Evolutionary conservation across 1,284 basidiomycete genomes (phyloP).

Genomic region (Sporisorium iseilematis-ciliati): DNA sequence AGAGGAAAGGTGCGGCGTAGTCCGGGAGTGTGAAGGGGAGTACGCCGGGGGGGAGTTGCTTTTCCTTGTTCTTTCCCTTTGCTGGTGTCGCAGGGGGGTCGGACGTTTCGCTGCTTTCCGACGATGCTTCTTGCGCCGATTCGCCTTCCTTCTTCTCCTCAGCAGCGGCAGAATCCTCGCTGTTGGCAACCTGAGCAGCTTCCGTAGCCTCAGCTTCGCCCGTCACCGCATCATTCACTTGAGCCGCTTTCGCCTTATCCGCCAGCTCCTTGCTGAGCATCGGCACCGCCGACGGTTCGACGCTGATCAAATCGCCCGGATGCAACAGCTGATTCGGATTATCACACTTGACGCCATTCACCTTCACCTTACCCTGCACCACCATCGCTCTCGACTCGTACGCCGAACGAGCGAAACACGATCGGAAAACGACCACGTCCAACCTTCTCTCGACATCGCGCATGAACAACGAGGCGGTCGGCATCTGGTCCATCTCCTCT

Average conservation of each 20-base stretch:
- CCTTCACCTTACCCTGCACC: constrained; percentile 84
- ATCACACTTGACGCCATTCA: constrained; percentile 86
- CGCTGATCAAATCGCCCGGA: constrained; percentile 92
- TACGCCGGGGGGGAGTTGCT: constrained; percentile 57
- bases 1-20: constrained; percentile 90
- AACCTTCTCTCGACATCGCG: constrained; percentile 85
- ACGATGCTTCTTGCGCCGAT: constrained; percentile 8
- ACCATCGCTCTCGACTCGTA: constrained; percentile 89
- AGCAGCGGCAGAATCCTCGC: constrained; percentile 9
- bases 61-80: constrained; percentile 41
- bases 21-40: constrained; percentile 82
- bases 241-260: constrained; percentile 45
- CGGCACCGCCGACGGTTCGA: constrained; percentile 83
- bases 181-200: constrained; percentile 7
- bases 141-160: neutral
- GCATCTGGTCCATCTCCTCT: constrained; percentile 56
- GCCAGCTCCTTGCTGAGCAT: constrained; percentile 72
- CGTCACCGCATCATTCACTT: constrained; percentile 40
- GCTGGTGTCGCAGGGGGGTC: neutral
- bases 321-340: constrained; percentile 90
- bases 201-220: constrained; percentile 50
- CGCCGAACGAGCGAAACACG: constrained; percentile 89
- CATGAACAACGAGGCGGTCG: constrained; percentile 63
- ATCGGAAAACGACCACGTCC: constrained; percentile 90
- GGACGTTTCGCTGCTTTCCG: constrained; percentile 4